Percentiles rank a stretch among this genome's conserved stretches.
These are phyloP conservation scores for Scedosporium boydii DNA, from an alignment of 2,329 filamentous ascomycete species.

Conservation along the genomic window DNA sequence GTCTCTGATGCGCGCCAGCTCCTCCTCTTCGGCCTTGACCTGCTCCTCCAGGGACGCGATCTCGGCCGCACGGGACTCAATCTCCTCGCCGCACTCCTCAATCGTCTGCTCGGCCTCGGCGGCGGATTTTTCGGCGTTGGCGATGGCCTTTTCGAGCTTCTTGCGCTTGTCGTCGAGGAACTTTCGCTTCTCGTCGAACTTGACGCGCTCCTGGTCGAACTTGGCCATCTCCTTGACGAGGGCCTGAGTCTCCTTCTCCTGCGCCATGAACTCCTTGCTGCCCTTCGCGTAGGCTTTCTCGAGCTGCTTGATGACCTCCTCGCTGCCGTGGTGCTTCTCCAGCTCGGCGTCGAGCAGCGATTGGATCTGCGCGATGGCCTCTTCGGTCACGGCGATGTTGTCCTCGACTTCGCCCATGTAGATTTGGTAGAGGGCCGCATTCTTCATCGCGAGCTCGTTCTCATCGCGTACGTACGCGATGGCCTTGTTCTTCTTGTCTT, in stretches of 20 bases:
- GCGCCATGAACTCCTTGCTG: constrained; percentile 70
- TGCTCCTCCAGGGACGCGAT: constrained; percentile 66
- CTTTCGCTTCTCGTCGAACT: constrained; percentile 96
- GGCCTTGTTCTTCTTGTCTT: constrained; percentile 95
- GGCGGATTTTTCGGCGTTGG: constrained; percentile 63
- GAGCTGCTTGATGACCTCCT: constrained; percentile 81
- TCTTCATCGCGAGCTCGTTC: constrained; percentile 83
- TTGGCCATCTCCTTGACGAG: constrained; percentile 81
- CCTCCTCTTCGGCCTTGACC: constrained; percentile 69
- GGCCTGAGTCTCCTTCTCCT: constrained; percentile 72
- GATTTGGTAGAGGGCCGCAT: constrained; percentile 86
- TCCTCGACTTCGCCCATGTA: constrained; percentile 82
- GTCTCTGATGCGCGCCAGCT: constrained; percentile 75
- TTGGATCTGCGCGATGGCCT: constrained; percentile 87
- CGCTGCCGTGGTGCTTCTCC: constrained; percentile 82
- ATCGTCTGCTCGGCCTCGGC: constrained; percentile 70
- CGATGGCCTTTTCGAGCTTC: constrained; percentile 84
- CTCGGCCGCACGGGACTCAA: constrained; percentile 66
- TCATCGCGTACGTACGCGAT: constrained; percentile 83
- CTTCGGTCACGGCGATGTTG: constrained; percentile 79
- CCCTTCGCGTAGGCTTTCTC: constrained; percentile 76
- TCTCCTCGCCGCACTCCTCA: constrained; percentile 67
- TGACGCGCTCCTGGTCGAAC: constrained; percentile 93
- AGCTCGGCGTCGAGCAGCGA: constrained; percentile 77
- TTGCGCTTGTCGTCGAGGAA: constrained; percentile 85